These are phyloP conservation scores for Epichloe coenophiala DNA, from an alignment of 2,329 filamentous ascomycete species.

Conservation along the genomic window DNA sequence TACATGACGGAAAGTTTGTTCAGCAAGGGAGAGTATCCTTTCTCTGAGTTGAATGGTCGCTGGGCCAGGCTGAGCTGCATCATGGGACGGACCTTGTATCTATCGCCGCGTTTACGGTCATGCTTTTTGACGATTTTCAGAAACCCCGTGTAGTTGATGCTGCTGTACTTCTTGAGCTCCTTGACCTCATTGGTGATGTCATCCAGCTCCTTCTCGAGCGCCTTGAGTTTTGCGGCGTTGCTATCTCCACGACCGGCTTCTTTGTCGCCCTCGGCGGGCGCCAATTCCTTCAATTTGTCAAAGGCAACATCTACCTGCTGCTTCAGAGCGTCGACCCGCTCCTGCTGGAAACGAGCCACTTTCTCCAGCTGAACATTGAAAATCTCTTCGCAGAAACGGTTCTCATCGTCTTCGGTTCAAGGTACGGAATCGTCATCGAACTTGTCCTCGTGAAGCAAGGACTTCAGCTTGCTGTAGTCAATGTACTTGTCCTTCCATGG, in stretches of 20 bases:
- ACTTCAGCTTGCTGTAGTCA: constrained; percentile 89
- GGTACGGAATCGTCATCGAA: constrained; percentile 45
- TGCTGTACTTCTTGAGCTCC: constrained; percentile 88
- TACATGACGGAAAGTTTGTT: constrained; percentile 93
- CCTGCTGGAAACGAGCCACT: constrained; percentile 76
- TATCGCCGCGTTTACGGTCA: constrained; percentile 76
- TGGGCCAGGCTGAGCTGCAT: constrained; percentile 82
- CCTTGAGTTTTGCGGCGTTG: constrained; percentile 42
- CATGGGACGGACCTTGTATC: constrained; percentile 81
- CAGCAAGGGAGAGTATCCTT: constrained; percentile 79
- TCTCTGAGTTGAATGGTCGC: constrained; percentile 85
- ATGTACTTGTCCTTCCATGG: constrained; percentile 93
- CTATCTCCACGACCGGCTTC: constrained; percentile 30
- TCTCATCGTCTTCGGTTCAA: constrained; percentile 94
- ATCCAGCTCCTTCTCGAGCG: constrained; percentile 71
- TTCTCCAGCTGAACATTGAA: constrained; percentile 93
- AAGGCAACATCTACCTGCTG: constrained; percentile 41
- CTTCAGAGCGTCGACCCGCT: constrained; percentile 50
- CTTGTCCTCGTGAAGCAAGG: constrained; percentile 66
- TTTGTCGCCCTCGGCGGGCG: constrained; percentile 32
- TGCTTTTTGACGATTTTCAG: constrained; percentile 99
- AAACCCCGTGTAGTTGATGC: constrained; percentile 94
- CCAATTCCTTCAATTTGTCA: constrained; percentile 67
- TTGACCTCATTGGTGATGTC: constrained; percentile 79
- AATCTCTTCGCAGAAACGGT: constrained; percentile 84